Conservation (phyloP, 441 rosid species). For the Macaranga tanarius region DNA sequence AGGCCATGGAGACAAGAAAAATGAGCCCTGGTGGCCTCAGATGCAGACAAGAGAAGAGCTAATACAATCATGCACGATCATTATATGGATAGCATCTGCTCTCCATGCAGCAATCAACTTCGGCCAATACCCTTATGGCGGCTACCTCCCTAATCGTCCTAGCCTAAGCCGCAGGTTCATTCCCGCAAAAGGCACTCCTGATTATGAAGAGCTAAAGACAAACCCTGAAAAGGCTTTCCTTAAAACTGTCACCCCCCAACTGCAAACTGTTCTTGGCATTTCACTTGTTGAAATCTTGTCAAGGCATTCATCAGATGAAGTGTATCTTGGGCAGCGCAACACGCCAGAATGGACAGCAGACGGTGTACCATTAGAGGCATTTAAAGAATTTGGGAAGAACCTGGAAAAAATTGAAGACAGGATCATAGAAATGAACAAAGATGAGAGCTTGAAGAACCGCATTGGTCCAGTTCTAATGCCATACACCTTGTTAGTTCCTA, state of each 20-base stretch:
- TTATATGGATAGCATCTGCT: slow-evolving; percentile 70
- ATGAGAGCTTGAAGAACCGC: slow-evolving; percentile 37
- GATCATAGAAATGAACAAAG: slow-evolving; percentile 34
- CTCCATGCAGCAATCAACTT: slow-evolving; percentile 58
- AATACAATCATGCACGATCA: slow-evolving; percentile 55
- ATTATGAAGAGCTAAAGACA: slow-evolving; percentile 45
- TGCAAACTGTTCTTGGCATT: slow-evolving; percentile 53
- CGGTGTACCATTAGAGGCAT: slow-evolving; percentile 38
- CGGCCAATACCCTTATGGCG: slow-evolving; percentile 69
- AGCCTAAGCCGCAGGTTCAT: slow-evolving; percentile 57
- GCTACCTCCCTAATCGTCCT: slow-evolving; percentile 72
- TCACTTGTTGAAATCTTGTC: slow-evolving; percentile 60
- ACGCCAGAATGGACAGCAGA: slow-evolving; percentile 60
- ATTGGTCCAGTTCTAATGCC: slow-evolving; percentile 48
- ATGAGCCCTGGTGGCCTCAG: slow-evolving; percentile 72
- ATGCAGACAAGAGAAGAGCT: slow-evolving; percentile 53
- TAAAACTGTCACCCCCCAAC: slow-evolving; percentile 53
- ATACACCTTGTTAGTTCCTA: slow-evolving; percentile 43
- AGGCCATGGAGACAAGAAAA: slow-evolving; percentile 73
- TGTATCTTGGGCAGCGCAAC: slow-evolving; percentile 61
- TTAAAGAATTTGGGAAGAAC: slow-evolving; percentile 50
- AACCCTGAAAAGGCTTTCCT: slow-evolving; percentile 52
- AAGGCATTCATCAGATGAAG: slow-evolving; percentile 58
- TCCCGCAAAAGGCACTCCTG: slow-evolving; percentile 53
- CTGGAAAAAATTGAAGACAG: slow-evolving; percentile 34